Conservation (phyloP, 352 stramenopile species). For the Phytopythium kandeliae region DNA sequence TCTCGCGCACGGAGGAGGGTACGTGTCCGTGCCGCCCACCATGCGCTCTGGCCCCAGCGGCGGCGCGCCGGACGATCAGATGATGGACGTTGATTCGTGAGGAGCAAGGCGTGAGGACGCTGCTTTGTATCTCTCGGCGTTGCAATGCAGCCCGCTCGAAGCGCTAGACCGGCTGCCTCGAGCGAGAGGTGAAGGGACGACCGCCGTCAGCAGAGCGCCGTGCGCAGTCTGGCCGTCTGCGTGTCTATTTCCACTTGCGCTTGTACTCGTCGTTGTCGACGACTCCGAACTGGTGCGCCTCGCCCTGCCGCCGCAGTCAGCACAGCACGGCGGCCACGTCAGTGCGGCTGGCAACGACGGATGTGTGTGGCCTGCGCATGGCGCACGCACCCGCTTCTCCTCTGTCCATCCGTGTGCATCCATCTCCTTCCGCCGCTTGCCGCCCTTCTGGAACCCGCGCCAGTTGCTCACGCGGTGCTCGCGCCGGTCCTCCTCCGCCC, state of each 20-base stretch:
- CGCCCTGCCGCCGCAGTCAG: slow-evolving; percentile 18
- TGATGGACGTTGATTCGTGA: slow-evolving; percentile 47
- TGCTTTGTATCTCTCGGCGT: too few species aligned
- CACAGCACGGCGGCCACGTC: background rate
- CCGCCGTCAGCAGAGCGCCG: too few species aligned
- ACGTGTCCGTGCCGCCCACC: background rate
- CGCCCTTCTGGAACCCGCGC: slow-evolving; percentile 71
- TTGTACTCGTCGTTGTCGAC: slow-evolving; percentile 76
- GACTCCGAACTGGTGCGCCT: slow-evolving; percentile 45
- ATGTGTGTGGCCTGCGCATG: background rate
- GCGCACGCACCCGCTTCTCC: slow-evolving; percentile 42
- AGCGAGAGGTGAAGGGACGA: too few species aligned
- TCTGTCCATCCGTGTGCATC: slow-evolving; percentile 57
- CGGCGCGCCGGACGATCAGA: slow-evolving; percentile 32
- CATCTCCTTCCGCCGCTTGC: slow-evolving; percentile 59
- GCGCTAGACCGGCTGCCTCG: too few species aligned
- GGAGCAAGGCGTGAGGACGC: background rate
- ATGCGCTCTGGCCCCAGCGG: background rate
- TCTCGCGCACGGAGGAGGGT: slow-evolving; percentile 7
- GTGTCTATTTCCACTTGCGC: slow-evolving; percentile 62
- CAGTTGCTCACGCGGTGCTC: slow-evolving; percentile 79
- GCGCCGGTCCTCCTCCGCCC: slow-evolving; percentile 69
- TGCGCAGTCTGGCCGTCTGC: background rate
- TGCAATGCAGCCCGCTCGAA: too few species aligned
- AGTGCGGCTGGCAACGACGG: background rate